Evolutionary conservation across 179 eudicot species (phyloP).

Genomic region (Pouteria campechiana): DNA sequence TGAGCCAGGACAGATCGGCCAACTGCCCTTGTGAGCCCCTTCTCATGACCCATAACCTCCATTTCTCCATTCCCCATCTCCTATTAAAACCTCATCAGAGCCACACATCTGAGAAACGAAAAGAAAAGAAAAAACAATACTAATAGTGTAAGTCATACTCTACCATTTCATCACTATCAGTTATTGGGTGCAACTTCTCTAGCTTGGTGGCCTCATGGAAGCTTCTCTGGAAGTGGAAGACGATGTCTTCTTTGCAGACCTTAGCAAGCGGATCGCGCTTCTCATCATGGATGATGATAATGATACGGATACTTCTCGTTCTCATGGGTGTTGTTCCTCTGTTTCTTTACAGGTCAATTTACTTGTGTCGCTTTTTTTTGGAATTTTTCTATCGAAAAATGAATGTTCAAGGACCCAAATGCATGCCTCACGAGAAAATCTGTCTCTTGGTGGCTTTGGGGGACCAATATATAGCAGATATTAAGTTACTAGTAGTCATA

Average conservation of each 20-base stretch:
- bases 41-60: conserved; percentile 8
- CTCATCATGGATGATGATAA: conserved; percentile 75
- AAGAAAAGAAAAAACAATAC: background rate
- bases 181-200: background rate
- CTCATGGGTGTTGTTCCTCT: conserved; percentile 26
- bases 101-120: background rate
- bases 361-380: too few species aligned
- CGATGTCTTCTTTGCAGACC: conserved; percentile 65
- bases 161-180: background rate
- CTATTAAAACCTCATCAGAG: conserved; percentile 13
- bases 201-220: conserved; percentile 17
- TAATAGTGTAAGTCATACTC: background rate
- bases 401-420: too few species aligned
- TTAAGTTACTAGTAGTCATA: too few species aligned
- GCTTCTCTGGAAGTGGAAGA: conserved; percentile 52
- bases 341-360: conserved; percentile 60
- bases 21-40: conserved; percentile 17
- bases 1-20: conserved; percentile 9
- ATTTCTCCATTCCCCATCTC: conserved; percentile 1
- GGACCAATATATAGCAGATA: too few species aligned
- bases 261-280: conserved; percentile 71
- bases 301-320: conserved; percentile 18
- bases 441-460: too few species aligned
- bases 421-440: too few species aligned
- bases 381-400: too few species aligned